These are phyloP conservation scores for Kurtzmaniella quercitrusa DNA, from an alignment of 1,139 yeast genomes.

Conservation along the genomic window DNA sequence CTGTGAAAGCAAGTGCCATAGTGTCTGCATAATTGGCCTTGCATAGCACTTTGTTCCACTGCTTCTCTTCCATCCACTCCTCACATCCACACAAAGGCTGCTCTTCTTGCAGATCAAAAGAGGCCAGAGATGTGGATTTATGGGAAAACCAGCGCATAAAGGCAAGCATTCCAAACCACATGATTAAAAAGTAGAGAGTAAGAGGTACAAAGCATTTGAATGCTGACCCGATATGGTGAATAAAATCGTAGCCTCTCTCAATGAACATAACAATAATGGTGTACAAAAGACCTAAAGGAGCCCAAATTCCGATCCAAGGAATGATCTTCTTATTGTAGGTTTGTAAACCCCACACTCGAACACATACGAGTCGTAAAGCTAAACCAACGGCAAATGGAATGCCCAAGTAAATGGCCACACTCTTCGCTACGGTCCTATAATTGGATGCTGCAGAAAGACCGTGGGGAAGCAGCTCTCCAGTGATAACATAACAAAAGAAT, in stretches of 20 bases:
- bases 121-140: not conserved
- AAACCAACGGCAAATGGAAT: constrained; percentile 49
- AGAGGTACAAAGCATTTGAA: constrained; percentile 51
- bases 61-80: constrained; percentile 11
- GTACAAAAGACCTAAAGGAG: constrained; percentile 49
- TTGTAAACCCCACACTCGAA: constrained; percentile 21
- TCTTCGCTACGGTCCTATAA: constrained; percentile 43
- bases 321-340: constrained; percentile 29
- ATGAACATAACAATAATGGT: constrained; percentile 52
- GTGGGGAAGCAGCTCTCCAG: constrained; percentile 14
- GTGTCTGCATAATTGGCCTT: constrained; percentile 38
- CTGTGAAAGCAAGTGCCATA: constrained; percentile 53
- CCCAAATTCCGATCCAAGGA: constrained; percentile 44
- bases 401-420: constrained; percentile 53
- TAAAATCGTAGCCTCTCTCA: constrained; percentile 47
- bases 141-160: constrained; percentile 26
- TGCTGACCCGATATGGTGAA: constrained; percentile 47
- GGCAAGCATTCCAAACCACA: constrained; percentile 46
- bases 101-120: constrained; percentile 7
- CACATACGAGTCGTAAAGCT: constrained; percentile 29
- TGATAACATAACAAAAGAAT: constrained; percentile 40
- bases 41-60: constrained; percentile 22
- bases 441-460: constrained; percentile 11
- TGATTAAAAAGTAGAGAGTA: constrained; percentile 41
- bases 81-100: constrained; percentile 38